Base-by-base conservation (phyloP, 768 basidiomycete species). In the Coprinellus micaceus region DNA sequence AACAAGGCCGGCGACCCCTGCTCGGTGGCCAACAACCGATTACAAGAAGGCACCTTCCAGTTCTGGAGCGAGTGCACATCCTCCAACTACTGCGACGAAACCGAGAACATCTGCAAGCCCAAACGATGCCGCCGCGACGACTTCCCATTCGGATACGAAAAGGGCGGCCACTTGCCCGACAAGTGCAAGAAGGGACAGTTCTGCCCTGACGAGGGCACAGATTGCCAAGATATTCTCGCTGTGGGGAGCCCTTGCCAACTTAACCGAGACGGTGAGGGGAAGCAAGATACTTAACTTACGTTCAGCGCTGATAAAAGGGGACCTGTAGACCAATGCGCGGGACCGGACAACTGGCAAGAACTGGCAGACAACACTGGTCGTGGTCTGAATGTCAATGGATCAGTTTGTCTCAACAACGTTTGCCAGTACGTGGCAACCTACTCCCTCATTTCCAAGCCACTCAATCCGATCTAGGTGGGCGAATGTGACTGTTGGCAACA, bases 141-240 rank as follows among this genome's bases (percentile, higher is more conserved):
- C 45, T 91, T 82, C 66, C 88, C 90, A 2, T 87, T 90, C 67
- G 88, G 88, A 53, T 91, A 85, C 63, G 13, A 62, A 7, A 64
- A 69, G 52, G 73, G 66, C 19, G 68, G 70, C 4, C 58, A 63
- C 7, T 64, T 90, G 19, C 91, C 92, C 1, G 72, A 76, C 11
- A 77, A 82, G 61, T 94, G 92, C 65, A 66, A 72, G 7, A 60
- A 63, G 29, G 85, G 82, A 19, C 66, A 81, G 63, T 94, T 94
- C 69, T 94, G 92, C 69, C 91, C 91, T 0, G 91, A 94, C 63
- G 94, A 94, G 71, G 83, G 82, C 57, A 84, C 85, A 60, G 73
- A 68, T 7, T 95, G 92, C 71, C 81, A 85, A 64, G 60, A 70
- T 4, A 61, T 86, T 30, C 73, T 89, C 15, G 54, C 79, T 1